Evolutionary conservation across 2,329 filamentous ascomycete genomes (phyloP), one percentile per base, ranked within the genome.

Genomic region (Ascochyta pisi): DNA sequence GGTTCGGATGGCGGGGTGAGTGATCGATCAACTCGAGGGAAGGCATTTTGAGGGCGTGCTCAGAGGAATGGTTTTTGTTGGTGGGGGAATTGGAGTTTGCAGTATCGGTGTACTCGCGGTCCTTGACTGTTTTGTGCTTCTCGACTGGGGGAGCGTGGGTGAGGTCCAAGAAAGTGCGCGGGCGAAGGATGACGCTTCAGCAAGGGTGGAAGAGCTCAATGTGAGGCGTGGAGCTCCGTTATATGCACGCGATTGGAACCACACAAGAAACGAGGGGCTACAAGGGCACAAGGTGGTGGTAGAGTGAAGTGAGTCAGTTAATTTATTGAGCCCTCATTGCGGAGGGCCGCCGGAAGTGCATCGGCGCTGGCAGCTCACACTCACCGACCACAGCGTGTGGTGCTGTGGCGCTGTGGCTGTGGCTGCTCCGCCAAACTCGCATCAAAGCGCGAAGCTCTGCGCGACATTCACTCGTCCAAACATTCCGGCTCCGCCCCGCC

Each of bases 1-100:
- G 88, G 61, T 89, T 84, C 57, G 91, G 90, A 76, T 96, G 88
- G 73, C 89, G 88, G 69, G 93, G 92, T 57, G 94, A 97, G 77
- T 97, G 88, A 74, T 97, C 94, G 61, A 89, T 81, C 38, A 89
- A 67, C 58, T 77, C 81, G 63, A 78, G 74, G 54, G 74, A 58
- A 59, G 77, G 66, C 81, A 82, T 82, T 5, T 52, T 62, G 64
- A 38, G 4, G 45, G 37, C 15, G 38, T 23, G 29, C 6, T 6
- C 4, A 16, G 26, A 22, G 31, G 4, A 15, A 22, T 15, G 23
- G 13, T 9, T 15, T n/a, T 4, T 27, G 24, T 6, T 26, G 24
- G 24, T 26, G 24, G 24, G 41, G 22, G 34, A 6, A 9, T 40
- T 40, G 37, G 33, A 22, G 33, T 47, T 27, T 22, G 38, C 23